Conservation (phyloP, 768 basidiomycete species). For the Crepidotus variabilis region DNA sequence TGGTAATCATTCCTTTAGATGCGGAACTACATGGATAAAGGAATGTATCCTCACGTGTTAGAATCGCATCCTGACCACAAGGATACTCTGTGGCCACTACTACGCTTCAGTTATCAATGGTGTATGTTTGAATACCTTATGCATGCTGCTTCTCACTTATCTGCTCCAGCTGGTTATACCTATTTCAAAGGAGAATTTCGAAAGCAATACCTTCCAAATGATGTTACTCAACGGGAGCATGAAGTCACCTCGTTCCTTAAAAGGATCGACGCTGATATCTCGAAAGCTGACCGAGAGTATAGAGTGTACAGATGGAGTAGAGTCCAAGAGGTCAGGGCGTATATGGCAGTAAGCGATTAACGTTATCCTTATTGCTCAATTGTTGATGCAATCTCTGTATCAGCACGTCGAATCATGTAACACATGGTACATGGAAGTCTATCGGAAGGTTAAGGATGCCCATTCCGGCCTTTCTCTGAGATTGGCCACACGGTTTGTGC, state of each 20-base stretch:
- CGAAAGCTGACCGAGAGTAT: slow-evolving; percentile 1
- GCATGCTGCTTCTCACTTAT: background rate
- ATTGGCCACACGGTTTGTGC: slow-evolving; percentile 3
- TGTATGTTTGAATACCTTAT: background rate
- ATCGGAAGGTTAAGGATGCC: slow-evolving; percentile 4
- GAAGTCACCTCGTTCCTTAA: slow-evolving; percentile 4
- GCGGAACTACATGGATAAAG: slow-evolving; percentile 6
- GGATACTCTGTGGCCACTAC: slow-evolving; percentile 5
- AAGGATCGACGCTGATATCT: slow-evolving; percentile 7
- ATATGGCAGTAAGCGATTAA: slow-evolving; percentile 2
- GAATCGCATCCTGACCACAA: slow-evolving; percentile 6
- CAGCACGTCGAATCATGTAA: slow-evolving; percentile 8
- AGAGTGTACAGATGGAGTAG: background rate
- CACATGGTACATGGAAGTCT: slow-evolving; percentile 7
- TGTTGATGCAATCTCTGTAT: background rate
- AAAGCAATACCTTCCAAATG: slow-evolving; percentile 4
- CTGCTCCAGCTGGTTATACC: slow-evolving; percentile 3
- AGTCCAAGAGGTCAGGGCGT: slow-evolving; percentile 1
- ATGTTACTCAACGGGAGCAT: slow-evolving; percentile 4
- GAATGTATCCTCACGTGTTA: slow-evolving; percentile 2
- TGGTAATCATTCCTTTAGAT: background rate
- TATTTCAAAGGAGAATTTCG: slow-evolving; percentile 9
- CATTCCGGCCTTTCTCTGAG: slow-evolving; percentile 1
- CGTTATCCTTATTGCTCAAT: background rate
- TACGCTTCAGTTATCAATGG: slow-evolving; percentile 8